Conservation (phyloP, 768 basidiomycete species). For the Xanthoconium purpureum region DNA sequence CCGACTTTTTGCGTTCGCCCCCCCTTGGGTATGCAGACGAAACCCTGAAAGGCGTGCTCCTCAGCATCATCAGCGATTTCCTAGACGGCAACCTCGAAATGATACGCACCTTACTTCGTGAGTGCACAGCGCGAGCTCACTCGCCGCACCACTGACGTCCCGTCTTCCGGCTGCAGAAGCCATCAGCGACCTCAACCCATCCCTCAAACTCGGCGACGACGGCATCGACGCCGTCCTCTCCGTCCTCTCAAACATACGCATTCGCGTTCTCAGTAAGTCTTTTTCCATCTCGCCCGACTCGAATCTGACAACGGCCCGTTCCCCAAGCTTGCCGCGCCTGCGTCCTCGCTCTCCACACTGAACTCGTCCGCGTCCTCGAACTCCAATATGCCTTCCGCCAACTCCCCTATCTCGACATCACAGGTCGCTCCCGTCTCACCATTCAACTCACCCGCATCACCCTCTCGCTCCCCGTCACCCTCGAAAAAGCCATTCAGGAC, state of each 20-base stretch:
- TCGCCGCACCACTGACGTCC: not conserved
- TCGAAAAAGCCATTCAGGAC: slow-evolving; percentile 66
- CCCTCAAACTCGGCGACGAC: slow-evolving; percentile 73
- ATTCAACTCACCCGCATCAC: slow-evolving; percentile 77
- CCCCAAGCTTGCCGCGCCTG: slow-evolving; percentile 69
- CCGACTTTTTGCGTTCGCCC: slow-evolving; percentile 52
- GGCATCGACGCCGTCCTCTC: slow-evolving; percentile 73
- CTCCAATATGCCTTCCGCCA: slow-evolving; percentile 73
- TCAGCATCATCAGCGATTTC: slow-evolving; percentile 77
- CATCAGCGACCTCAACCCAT: slow-evolving; percentile 76
- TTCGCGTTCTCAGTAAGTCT: slow-evolving; percentile 63
- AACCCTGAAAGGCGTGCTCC: slow-evolving; percentile 70
- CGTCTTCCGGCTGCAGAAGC: slow-evolving; percentile 44
- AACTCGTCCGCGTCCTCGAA: slow-evolving; percentile 76
- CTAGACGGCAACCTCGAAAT: slow-evolving; percentile 86
- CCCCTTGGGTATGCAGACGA: slow-evolving; percentile 66
- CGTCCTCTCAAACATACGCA: slow-evolving; percentile 66
- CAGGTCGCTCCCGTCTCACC: slow-evolving; percentile 70
- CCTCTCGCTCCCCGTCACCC: slow-evolving; percentile 66
- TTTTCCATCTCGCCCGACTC: not conserved
- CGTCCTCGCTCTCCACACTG: slow-evolving; percentile 66
- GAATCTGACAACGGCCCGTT: not conserved
- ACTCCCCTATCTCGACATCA: slow-evolving; percentile 74
- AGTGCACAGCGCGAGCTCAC: slow-evolving; percentile 23
- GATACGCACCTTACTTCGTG: slow-evolving; percentile 71